Evolutionary conservation across 495 filamentous ascomycete species (phyloP), one percentile per base, ranked within the genome.

Genomic region (Baudoinia panamericana): DNA sequence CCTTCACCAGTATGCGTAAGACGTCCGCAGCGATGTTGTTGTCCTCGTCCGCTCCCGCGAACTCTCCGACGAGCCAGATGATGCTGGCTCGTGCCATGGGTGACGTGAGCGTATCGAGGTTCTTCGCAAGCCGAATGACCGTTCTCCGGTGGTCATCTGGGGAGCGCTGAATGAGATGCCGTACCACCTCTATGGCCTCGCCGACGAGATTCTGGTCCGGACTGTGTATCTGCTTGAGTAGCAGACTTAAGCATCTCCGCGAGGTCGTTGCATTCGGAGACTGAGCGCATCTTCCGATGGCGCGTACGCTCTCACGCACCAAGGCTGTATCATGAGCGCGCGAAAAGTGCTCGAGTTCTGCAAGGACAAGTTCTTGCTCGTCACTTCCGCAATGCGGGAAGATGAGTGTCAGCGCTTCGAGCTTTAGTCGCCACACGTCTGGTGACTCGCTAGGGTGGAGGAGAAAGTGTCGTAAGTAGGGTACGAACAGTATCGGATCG

Each of bases 31-130:
- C 90, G 42, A 97, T 83, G 54, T 90, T 92, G 37, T 83, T 72
- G 47, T 81, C 78, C 2, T 75, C 69, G 43, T 87, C 76, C 9
- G 78, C 51, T 0, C 82, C 82, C 1, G 90, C 74, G 52, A 84
- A 96, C 60, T 97, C 90, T 36, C 90, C 90, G 0, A 97, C 87
- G 3, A 97, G 75, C 90, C 90, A 97, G 49, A 96, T 82, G 44
- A 96, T 94, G 23, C 78, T 88, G 11, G 92, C 88, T 39, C 90
- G 69, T 3, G 90, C 92, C 39, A 81, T 77, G 4, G 90, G 74
- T 41, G 84, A 82, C 2, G 77, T 85, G 7, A 82, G 80, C 3
- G 75, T 76, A 43, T 94, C 86, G 5, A 97, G 72, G 47, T 92
- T 80, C 57, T 85, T 93, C 6, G 92, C 88, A n/a, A 97, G 64